Evolutionary conservation across 2,329 filamentous ascomycete genomes (phyloP).

Genomic region (Trichoderma pleuroti): DNA sequence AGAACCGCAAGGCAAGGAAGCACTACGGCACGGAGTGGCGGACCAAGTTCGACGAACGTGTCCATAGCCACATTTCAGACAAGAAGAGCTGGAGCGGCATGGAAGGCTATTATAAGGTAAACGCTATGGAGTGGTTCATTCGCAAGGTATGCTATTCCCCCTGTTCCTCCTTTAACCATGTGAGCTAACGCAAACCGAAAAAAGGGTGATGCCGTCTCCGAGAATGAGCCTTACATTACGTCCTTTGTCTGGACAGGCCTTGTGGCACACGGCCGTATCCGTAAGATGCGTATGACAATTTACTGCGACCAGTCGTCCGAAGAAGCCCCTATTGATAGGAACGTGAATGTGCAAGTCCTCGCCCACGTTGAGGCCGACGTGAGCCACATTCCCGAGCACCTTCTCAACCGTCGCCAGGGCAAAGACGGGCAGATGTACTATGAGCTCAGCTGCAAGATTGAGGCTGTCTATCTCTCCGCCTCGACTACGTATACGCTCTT

Average conservation of each 20-base stretch:
- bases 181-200: neutral
- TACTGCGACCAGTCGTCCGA: constrained; percentile 33
- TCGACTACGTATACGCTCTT: constrained; percentile 43
- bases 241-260: constrained; percentile 32
- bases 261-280: constrained; percentile 33
- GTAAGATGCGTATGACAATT: constrained; percentile 35
- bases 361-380: constrained; percentile 41
- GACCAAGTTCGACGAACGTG: constrained; percentile 30
- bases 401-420: constrained; percentile 33
- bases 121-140: constrained; percentile 45
- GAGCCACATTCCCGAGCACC: constrained; percentile 38
- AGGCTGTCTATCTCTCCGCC: constrained; percentile 41
- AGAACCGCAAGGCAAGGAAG: constrained; percentile 41
- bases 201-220: constrained; percentile 39
- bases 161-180: neutral
- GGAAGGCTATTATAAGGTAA: constrained; percentile 37
- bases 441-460: constrained; percentile 38
- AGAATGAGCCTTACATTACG: constrained; percentile 37
- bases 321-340: constrained; percentile 35
- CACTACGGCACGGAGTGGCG: constrained; percentile 41
- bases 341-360: constrained; percentile 36
- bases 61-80: constrained; percentile 31
- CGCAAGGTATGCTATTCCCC: constrained; percentile 28
- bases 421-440: constrained; percentile 40
- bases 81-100: constrained; percentile 37